Base-by-base conservation (phyloP, 2,329 filamentous ascomycete genomes). In the Alternaria alternata region DNA sequence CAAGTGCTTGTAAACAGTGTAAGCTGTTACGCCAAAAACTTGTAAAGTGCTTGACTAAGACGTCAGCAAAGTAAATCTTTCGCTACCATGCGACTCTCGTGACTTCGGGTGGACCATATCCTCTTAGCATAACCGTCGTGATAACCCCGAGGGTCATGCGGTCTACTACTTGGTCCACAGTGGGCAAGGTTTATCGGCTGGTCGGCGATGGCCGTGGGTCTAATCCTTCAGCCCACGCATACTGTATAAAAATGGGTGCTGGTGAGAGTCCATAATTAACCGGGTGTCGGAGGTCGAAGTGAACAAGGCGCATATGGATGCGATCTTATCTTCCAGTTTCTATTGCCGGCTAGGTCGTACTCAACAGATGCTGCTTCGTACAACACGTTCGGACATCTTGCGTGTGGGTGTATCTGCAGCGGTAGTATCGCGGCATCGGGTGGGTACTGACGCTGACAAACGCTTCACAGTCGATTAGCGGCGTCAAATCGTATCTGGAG, bases 191-290 rank as follows among this genome's bases (percentile, higher is more conserved):
- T 64, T 90, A 84, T 0, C 72, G 81, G 3, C 93, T 62, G 0
- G 80, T 82, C 0, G 91, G 91, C 4, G 80, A 74, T 1, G 89
- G 89, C 11, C 74, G 76, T 11, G 88, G 81, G 66, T 91, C 82
- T 7, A 2, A 91, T 89, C 2, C 88, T 88, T 71, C 89, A 84
- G 3, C 90, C 87, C 63, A 94, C 85, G 18, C 91, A 88, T 54
- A 87, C 84, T 81, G 94, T 87, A 80, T 94, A 94, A 0, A 89
- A 91, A 1, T 91, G 91, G 41, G 94, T 88, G 6, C 91, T 87
- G 75, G 92, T 92, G 54, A 91, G 51, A 91, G 87, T 61, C 89
- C 91, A 74, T 94, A 91, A 0, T 90, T 92, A 72, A 94, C 91
- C 26, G 94, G 88, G 51, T 91, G 91, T 41, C 91, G 88, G 1